A percentile compares a stretch with the other conserved stretches of the same genome.
Evolutionary conservation across 1,139 yeast genomes (phyloP).

Genomic region (Debaryomyces sp.): DNA sequence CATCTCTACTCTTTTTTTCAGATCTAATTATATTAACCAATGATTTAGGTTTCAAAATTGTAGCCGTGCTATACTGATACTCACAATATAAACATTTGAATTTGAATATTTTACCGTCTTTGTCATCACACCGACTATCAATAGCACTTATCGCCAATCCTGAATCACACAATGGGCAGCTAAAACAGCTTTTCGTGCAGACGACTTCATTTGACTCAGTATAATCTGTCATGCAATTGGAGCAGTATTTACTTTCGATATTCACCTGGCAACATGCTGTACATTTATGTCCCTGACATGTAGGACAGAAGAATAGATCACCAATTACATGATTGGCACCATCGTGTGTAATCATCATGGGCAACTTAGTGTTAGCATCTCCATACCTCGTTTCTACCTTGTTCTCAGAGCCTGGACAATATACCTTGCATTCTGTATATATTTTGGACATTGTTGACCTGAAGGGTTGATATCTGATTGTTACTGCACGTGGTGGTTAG

Average conservation of each 20-base stretch:
- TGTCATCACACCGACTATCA: slow-evolving; percentile 22
- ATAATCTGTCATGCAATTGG: slow-evolving; percentile 41
- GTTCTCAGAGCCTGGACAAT: slow-evolving; percentile 9
- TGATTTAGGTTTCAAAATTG: slow-evolving; percentile 39
- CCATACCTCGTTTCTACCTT: not conserved
- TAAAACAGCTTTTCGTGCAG: slow-evolving; percentile 41
- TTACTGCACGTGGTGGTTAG: slow-evolving; percentile 8
- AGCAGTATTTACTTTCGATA: slow-evolving; percentile 35
- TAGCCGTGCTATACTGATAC: slow-evolving; percentile 29
- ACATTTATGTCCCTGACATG: slow-evolving; percentile 37
- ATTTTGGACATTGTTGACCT: slow-evolving; percentile 12
- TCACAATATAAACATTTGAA: slow-evolving; percentile 38
- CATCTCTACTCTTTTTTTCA: slow-evolving; percentile 15
- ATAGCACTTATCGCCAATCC: slow-evolving; percentile 28
- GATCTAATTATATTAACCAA: slow-evolving; percentile 30
- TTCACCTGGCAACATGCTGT: slow-evolving; percentile 26
- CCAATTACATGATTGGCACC: not conserved
- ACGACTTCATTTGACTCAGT: slow-evolving; percentile 27
- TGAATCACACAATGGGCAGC: slow-evolving; percentile 40
- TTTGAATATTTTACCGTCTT: slow-evolving; percentile 35
- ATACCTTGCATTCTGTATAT: slow-evolving; percentile 11
- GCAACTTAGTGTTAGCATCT: not conserved
- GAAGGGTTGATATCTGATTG: slow-evolving; percentile 1
- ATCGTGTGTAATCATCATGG: not conserved
- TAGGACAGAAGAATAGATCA: slow-evolving; percentile 41